Base-by-base conservation (phyloP, 805 yeast species). In the Myxozyma vanderwaltii region DNA sequence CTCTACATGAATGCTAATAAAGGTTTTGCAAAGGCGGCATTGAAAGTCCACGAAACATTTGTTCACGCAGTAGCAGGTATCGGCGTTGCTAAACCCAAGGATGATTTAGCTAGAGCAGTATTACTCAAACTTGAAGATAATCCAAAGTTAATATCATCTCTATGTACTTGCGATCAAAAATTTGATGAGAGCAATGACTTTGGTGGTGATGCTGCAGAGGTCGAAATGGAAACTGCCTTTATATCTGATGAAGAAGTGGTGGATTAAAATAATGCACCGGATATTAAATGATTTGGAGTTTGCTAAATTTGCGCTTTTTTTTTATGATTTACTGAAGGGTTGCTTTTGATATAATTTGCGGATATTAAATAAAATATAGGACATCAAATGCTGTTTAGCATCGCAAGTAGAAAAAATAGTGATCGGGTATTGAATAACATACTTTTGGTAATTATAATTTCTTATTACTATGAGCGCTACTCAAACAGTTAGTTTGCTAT, bases 81-180 rank as follows among this genome's bases (percentile, higher is more conserved):
- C 47, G 47, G 47, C 12, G 17, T n/a, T 1, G 21, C 27, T 2
- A 23, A 26, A 17, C 47, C 47, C 6, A 23, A 26, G 17, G 47
- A 43, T 10, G 47, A 43, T 43, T 17, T 43, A 12, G 47, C 47
- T 26, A 26, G 47, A 15, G 47, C 47, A 10, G 47, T 43, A 21
- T 26, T 43, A 26, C 13, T n/a, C 29, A 26, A 23, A n/a, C 31
- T 43, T 5, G 23, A 26, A 10, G 29, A 21, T 24, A 29, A 43
- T 19, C 27, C 31, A 24, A 8, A 2, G 10, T 21, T 43, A n/a
- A 26, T 43, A 15, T 12, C 17, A 7, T 15, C n/a, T 12, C 23
- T 43, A 17, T 43, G 47, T 21, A 43, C 47, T 2, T 43, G 47
- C n/a, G 47, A 43, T 23, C 29, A 15, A 26, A 23, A 15, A 21